Conservation (phyloP, 1,284 basidiomycete genomes). For the Pseudozyma tsukubaensis region DNA sequence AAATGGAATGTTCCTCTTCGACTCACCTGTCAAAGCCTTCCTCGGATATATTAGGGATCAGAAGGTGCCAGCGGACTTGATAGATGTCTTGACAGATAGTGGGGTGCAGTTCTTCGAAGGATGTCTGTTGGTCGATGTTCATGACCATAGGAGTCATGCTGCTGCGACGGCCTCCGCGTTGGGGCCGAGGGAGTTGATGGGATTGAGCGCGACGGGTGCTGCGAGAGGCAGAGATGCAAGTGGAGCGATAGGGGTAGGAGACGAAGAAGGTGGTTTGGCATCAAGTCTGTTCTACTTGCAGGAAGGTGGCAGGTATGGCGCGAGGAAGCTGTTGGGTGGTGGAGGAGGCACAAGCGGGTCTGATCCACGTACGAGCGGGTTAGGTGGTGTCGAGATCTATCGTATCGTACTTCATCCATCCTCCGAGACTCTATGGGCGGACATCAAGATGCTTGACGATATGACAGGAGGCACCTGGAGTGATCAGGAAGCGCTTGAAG, state of each 20-base stretch:
- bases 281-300: constrained; percentile 52
- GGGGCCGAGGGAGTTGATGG: constrained; percentile 28
- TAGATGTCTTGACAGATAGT: constrained; percentile 61
- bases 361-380: constrained; percentile 25
- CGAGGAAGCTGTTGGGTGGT: constrained; percentile 24
- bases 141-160: constrained; percentile 60
- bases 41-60: constrained; percentile 62
- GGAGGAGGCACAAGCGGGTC: constrained; percentile 2
- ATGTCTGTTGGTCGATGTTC: constrained; percentile 64
- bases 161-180: constrained; percentile 16
- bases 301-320: constrained; percentile 56
- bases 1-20: constrained; percentile 64
- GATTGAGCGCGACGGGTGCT: constrained; percentile 14
- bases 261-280: constrained; percentile 21
- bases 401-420: constrained; percentile 63
- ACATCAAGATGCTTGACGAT: constrained; percentile 62
- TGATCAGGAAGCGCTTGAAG: constrained; percentile 63
- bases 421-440: constrained; percentile 62
- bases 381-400: constrained; percentile 60
- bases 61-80: constrained; percentile 58
- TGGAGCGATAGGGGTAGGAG: neutral
- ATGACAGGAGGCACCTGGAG: constrained; percentile 57
- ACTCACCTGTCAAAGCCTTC: constrained; percentile 63
- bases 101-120: constrained; percentile 65
- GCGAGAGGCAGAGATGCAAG: neutral